Base-by-base conservation (phyloP, 2,329 filamentous ascomycete species). In the Cytospora paraplurivora region DNA sequence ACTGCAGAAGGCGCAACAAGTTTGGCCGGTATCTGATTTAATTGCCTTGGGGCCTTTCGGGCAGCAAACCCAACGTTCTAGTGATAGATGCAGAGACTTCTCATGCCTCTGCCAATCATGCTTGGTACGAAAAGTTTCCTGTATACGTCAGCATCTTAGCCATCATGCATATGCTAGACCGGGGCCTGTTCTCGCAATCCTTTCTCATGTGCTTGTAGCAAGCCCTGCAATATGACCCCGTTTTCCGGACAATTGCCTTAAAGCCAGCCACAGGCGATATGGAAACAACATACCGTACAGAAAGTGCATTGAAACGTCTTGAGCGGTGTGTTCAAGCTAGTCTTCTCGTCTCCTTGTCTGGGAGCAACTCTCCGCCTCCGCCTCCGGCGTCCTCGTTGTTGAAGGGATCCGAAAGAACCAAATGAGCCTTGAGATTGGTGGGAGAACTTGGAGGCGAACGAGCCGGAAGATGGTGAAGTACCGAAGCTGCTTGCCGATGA, bases 31-130 rank as follows among this genome's bases (percentile, higher is more conserved):
- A 2, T 86, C 82, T 1, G 85, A 81, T 62, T 88, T 84, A 41
- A 87, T 73, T 5, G 81, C 81, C 7, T 76, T 79, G 17, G 84
- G 76, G 0, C 86, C 85, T 52, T 85, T 80, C 52, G 85, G 85
- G 4, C 82, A 81, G 71, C 83, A 91, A 65, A 87, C 84, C 89
- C 82, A 91, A 62, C 81, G 81, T 76, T 85, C 86, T 0, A 89
- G 83, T 7, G 85, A 91, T 69, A 85, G 75, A 72, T 84, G 88
- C 67, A 87, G 77, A 57, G 86, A 87, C 68, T 88, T 88, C 70
- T 92, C 88, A 72, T 91, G 88, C 64, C 88, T 79, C 69, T 88
- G 85, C 86, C 86, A 89, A 73, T 89, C 86, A 69, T 89, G 85
- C 72, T 89, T 89, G 4, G 86, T 88, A 68, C 85, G 79, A 74